Conservation (phyloP, 345 rosid genomes). For the Kandelia obovata region DNA sequence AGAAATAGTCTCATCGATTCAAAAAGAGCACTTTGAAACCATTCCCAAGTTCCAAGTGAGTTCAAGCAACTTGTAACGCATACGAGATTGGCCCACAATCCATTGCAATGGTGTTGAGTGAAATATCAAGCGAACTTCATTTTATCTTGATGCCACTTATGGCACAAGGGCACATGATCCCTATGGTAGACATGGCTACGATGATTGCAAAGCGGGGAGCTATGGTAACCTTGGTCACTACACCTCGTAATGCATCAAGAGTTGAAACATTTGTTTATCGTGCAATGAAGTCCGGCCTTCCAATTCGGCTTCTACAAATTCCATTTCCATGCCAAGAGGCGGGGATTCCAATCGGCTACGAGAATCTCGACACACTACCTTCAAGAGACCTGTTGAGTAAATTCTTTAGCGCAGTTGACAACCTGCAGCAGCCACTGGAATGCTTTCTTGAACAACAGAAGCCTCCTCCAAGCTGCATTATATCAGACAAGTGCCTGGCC, state of each 20-base stretch:
- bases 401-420: constrained; percentile 49
- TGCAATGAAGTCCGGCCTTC: constrained; percentile 27
- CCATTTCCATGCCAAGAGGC: constrained; percentile 57
- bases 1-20: too few species aligned
- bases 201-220: constrained; percentile 52
- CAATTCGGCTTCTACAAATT: constrained; percentile 40
- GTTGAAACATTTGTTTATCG: constrained; percentile 37
- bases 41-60: too few species aligned
- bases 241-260: constrained; percentile 63
- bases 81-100: too few species aligned
- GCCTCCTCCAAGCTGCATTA: constrained; percentile 61
- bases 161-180: constrained; percentile 87
- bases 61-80: too few species aligned
- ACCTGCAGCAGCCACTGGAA: constrained; percentile 57
- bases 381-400: constrained; percentile 42
- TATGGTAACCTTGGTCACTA: constrained; percentile 56
- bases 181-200: constrained; percentile 65
- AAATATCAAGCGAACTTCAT: constrained; percentile 37
- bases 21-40: too few species aligned
- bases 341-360: constrained; percentile 65
- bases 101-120: constrained; percentile 15
- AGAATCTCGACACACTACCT: constrained; percentile 71
- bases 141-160: constrained; percentile 65
- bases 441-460: constrained; percentile 28
- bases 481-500: constrained; percentile 63